Evolutionary conservation across 495 filamentous ascomycete genomes (phyloP).

Genomic region (Pyronema omphalodes): DNA sequence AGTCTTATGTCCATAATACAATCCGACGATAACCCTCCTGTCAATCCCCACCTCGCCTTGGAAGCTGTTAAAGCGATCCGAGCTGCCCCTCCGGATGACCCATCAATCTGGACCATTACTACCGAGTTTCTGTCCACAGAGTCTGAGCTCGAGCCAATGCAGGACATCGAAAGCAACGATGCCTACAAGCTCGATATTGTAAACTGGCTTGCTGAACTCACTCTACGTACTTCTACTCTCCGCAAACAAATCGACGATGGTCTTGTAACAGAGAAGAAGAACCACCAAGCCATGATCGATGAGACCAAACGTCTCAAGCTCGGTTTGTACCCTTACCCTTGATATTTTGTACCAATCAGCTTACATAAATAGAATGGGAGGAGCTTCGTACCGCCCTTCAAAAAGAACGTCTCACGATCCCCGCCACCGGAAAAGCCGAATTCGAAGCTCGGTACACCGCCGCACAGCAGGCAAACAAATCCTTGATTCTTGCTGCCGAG

Average conservation of each 20-base stretch:
- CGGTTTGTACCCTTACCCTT: slow-evolving; percentile 5
- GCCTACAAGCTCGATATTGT: slow-evolving; percentile 9
- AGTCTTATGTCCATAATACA: slow-evolving; percentile 12
- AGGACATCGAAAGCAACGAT: slow-evolving; percentile 6
- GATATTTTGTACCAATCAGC: not conserved
- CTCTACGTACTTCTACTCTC: slow-evolving; percentile 6
- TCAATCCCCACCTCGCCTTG: slow-evolving; percentile 10
- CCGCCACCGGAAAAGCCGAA: slow-evolving; percentile 7
- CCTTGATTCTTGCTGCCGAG: slow-evolving; percentile 11
- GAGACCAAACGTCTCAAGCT: slow-evolving; percentile 14
- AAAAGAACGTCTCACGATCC: slow-evolving; percentile 14
- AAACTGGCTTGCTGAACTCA: slow-evolving; percentile 6
- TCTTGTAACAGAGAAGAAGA: slow-evolving; percentile 8
- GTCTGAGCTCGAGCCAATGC: not conserved
- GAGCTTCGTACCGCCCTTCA: slow-evolving; percentile 11
- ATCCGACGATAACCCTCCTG: slow-evolving; percentile 12
- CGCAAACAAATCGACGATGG: slow-evolving; percentile 13
- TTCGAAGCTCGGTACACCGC: slow-evolving; percentile 17
- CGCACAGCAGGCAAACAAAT: slow-evolving; percentile 14
- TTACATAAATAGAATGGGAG: slow-evolving; percentile 15
- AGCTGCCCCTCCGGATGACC: slow-evolving; percentile 9
- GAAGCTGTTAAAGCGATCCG: slow-evolving; percentile 9
- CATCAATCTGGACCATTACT: slow-evolving; percentile 13
- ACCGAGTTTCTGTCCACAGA: slow-evolving; percentile 7
- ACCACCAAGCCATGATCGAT: slow-evolving; percentile 2